Base-by-base conservation (phyloP, 1,284 basidiomycete genomes). In the Papiliotrema flavescens region DNA sequence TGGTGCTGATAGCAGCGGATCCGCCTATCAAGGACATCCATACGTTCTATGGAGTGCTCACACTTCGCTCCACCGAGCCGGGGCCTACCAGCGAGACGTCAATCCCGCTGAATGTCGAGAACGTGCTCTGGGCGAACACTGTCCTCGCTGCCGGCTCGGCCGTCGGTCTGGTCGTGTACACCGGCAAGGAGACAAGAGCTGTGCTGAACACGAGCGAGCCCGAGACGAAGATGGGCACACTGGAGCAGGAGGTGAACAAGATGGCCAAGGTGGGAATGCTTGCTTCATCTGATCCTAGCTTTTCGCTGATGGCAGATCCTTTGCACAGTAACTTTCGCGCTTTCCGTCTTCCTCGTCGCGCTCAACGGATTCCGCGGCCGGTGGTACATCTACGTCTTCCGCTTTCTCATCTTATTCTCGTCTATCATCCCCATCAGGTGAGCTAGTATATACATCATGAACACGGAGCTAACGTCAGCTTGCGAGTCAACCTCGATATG, bases 141-240 rank as follows among this genome's bases (percentile, higher is more conserved):
- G 96, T 99, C 1, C 81, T 98, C 19, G 95, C 96, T 13, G 91
- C 95, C 0, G 95, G 96, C 0, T 88, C 87, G 15, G 94, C 92
- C 0, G 83, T 98, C 40, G 94, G 95, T 0, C 84, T 98, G 51
- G 86, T 98, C 3, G 82, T 96, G 5, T 98, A 98, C 71, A 98
- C 95, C 0, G 95, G 95, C 0, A 79, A 86, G 0, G 95, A 99
- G 71, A 98, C 95, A 2, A 80, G 96, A 42, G 94, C 95, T 0
- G 94, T 98, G n/a, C 92, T 99, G 89, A 99, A 99, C 66, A 99
- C 95, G 1, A 93, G 89, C 63, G 91, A 97, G 76, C 93, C 96
- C 0, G 88, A 88, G 67, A 98, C 94, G 1, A 99, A 99, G 73
- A 85, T 91, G 47, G 95, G 96, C 3, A 74, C 95, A 41, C 75